phyloP scores from a whole-genome alignment of 192 early-diverging fungal genomes.

The Linnemannia schmuckeri region DNA sequence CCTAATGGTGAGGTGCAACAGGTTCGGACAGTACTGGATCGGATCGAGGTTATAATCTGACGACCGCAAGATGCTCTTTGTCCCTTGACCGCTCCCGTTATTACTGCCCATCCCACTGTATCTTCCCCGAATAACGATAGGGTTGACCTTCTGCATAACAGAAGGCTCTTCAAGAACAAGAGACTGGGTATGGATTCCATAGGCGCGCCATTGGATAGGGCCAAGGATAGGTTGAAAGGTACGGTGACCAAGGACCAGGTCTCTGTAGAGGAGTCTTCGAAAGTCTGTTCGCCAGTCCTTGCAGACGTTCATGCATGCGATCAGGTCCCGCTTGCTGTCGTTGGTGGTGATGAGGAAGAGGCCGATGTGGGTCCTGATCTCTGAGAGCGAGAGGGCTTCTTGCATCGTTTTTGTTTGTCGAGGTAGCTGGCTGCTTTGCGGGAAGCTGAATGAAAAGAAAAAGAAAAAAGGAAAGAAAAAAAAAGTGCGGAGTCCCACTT shows the following conservation, averaged over 20 bases:
- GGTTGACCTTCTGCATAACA: constrained; percentile 2
- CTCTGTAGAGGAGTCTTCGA: constrained; percentile 17
- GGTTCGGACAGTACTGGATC: constrained; percentile 21
- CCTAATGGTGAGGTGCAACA: constrained; percentile 21
- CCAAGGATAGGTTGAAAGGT: constrained; percentile 14
- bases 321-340: constrained; percentile 13
- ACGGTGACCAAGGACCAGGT: constrained; percentile 11
- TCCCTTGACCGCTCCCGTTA: background rate
- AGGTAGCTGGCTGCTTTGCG: background rate
- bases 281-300: constrained; percentile 30
- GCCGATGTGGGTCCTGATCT: constrained; percentile 30
- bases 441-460: background rate
- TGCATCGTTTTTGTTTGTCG: background rate
- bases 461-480: background rate
- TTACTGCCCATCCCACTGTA: background rate
- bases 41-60: constrained; percentile 31
- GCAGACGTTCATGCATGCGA: constrained; percentile 26
- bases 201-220: constrained; percentile 24
- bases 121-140: background rate
- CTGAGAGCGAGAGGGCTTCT: constrained; percentile 23
- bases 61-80: background rate
- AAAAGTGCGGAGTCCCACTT: no score
- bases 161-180: constrained; percentile 28
- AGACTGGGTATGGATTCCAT: constrained; percentile 20
- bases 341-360: constrained; percentile 11